Base-by-base conservation (phyloP, 2,329 filamentous ascomycete genomes). In the Hypoxylon sp. region DNA sequence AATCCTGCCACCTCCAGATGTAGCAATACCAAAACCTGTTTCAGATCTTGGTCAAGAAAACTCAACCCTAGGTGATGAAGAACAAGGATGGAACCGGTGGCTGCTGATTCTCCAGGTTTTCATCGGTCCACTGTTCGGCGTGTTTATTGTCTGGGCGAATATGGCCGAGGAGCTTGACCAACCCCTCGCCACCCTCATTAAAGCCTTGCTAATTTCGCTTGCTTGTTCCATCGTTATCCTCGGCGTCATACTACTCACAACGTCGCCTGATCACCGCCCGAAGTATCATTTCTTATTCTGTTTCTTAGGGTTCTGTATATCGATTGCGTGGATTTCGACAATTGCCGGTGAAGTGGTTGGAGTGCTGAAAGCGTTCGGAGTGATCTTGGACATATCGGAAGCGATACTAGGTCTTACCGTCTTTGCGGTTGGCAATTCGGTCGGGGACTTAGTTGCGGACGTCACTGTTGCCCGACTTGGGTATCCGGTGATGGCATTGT, bases 341-440 rank as follows among this genome's bases (percentile, higher is more conserved):
- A 94, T 99, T 74, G 95, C 96, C 1, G 93, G 94, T 37, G 95
- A 99, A 82, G 96, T 99, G 4, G 96, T 99, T 4, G 94, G 94
- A 33, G 92, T 98, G 5, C 86, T 99, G 71, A 98, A 99, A 81
- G 92, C 96, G 0, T 84, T 98, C 53, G 96, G 96, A 8, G 92
- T 98, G 31, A 93, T 99, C 55, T 84, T 97, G 62, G 91, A 92
- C 76, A 99, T 99, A 77, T 96, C 92, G 14, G 96, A 99, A 80
- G 96, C 96, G 3, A 93, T 99, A 70, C 87, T 99, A 10, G 96
- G 96, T 1, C 87, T 99, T 57, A 99, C 96, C 14, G 91, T 99
- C 60, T 99, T 99, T 79, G 96, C 96, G 2, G 94, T 98, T 35
- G 96, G 96, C 29, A 99, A 99, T 80, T 97, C 93, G 8, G 86